Base-by-base conservation (phyloP, 108 stramenopile species). In the Cyclostephanos invisitatus region DNA sequence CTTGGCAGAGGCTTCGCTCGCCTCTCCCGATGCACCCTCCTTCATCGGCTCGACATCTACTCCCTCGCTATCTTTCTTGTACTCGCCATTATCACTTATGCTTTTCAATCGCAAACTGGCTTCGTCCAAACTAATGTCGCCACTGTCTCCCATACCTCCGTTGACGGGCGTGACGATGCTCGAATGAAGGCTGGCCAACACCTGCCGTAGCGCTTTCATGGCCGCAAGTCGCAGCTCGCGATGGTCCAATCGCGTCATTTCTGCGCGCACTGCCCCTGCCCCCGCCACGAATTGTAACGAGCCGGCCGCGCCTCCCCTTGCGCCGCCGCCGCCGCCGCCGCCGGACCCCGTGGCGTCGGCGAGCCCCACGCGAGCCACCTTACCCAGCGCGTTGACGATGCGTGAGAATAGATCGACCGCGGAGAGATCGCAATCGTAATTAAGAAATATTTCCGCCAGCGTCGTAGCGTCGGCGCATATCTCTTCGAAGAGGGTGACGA, bases 351-450 rank as follows among this genome's bases (percentile, higher is more conserved):
- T 81, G 18, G 62, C 58, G 10, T 86, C 84, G 11, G 63, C 50
- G 37, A 87, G 70, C 25, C 80, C 78, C n/a, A 83, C 87, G 38
- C 92, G 89, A 22, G 94, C 92, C 57, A 96, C 89, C 75, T 89
- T 90, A 12, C 89, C 88, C 36, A 99, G 84, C 8, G 97, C 92
- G 68, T 85, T 80, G 55, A 98, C 96, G 63, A 99, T 97, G 18
- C 96, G 89, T 62, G 89, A 86, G 82, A 96, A 98, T 44, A 98
- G 64, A 80, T 98, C 95, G 12, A 96, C 87, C 12, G 97, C 94
- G 62, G 87, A 86, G 25, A 97, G 69, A 70, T 99, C 98, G 69
- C 97, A 98, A 90, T 99, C 99, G 79, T 98, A 99, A 78, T 97
- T 99, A 40, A 98, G 77, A 79, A 99, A 99, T 48, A 99, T 87